Percentiles rank a stretch among this genome's conserved stretches.
Conservation (phyloP, 1,139 yeast genomes). For the Petasospora rhodanensis region DNA sequence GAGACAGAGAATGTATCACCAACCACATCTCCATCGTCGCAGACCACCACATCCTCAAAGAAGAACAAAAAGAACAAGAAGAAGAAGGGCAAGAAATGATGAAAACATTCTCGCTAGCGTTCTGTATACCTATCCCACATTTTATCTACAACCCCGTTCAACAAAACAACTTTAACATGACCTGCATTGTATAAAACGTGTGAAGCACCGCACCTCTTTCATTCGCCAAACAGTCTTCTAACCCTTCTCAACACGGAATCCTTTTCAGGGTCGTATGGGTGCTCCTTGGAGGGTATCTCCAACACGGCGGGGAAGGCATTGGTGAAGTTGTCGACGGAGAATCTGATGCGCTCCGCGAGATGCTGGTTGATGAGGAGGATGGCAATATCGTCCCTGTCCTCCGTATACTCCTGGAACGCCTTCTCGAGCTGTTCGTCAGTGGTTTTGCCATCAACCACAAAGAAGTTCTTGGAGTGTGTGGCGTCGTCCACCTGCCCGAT, state of each 20-base stretch:
- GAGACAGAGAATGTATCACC: neutral
- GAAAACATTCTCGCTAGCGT: neutral
- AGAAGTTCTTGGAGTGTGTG: conserved; percentile 66
- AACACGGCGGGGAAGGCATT: conserved; percentile 94
- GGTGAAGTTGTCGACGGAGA: conserved; percentile 74
- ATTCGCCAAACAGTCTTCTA: conserved; percentile 91
- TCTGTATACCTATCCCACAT: too few relatives aligned
- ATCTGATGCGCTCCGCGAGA: conserved; percentile 86
- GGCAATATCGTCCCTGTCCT: conserved; percentile 83
- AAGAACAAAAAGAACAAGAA: conserved; percentile 31
- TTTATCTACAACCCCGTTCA: too few relatives aligned
- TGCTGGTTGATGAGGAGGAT: conserved; percentile 90
- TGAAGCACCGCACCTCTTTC: too few relatives aligned
- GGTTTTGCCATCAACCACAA: conserved; percentile 78
- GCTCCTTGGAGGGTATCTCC: conserved; percentile 97
- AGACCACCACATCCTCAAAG: conserved; percentile 6
- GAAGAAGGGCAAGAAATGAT: conserved; percentile 24
- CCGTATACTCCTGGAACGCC: conserved; percentile 72
- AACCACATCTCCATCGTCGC: conserved; percentile 1
- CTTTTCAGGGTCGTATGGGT: conserved; percentile 95
- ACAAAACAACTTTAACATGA: too few relatives aligned
- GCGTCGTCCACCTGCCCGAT: conserved; percentile 79
- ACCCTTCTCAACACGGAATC: conserved; percentile 93
- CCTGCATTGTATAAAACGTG: conserved; percentile 15
- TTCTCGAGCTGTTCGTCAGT: conserved; percentile 68